Evolutionary conservation across 768 basidiomycete genomes (phyloP).

Genomic region (Rhizopogon salebrosus): DNA sequence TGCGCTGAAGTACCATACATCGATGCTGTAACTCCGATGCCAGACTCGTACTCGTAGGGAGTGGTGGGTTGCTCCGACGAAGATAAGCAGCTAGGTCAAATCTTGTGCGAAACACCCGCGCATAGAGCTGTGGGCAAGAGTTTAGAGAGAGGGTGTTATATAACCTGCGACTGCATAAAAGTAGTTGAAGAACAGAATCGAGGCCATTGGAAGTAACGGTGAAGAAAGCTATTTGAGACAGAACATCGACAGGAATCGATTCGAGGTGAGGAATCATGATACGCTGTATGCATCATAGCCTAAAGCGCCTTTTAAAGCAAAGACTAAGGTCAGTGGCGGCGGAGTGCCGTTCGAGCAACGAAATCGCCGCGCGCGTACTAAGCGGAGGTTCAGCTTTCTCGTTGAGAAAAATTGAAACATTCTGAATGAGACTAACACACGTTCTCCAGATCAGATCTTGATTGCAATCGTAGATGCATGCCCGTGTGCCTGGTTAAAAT

Average conservation of each 20-base stretch:
- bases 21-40: slow-evolving; percentile 46
- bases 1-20: slow-evolving; percentile 43
- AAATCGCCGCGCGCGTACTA: slow-evolving; percentile 27
- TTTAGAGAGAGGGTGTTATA: slow-evolving; percentile 37
- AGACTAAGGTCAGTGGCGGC: slow-evolving; percentile 15
- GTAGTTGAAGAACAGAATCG: slow-evolving; percentile 36
- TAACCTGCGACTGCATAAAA: slow-evolving; percentile 41
- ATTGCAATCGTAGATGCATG: slow-evolving; percentile 25
- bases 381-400: slow-evolving; percentile 28
- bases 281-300: slow-evolving; percentile 13
- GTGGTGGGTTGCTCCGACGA: slow-evolving; percentile 24
- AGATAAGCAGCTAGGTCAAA: slow-evolving; percentile 37
- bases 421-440: slow-evolving; percentile 26
- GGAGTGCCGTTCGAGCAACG: slow-evolving; percentile 29
- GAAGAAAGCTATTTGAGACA: slow-evolving; percentile 50
- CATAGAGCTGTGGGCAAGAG: slow-evolving; percentile 50
- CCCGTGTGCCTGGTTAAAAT: slow-evolving; percentile 28
- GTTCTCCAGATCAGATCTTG: slow-evolving; percentile 27
- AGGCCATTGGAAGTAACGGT: slow-evolving; percentile 38
- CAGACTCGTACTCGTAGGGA: slow-evolving; percentile 33
- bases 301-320: slow-evolving; percentile 20
- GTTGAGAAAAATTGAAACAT: slow-evolving; percentile 33
- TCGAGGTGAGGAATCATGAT: slow-evolving; percentile 45
- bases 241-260: slow-evolving; percentile 48
- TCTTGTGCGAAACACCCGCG: slow-evolving; percentile 43